Evolutionary conservation across 805 yeast genomes (phyloP).

Genomic region (Grigorovia transvaalensis): DNA sequence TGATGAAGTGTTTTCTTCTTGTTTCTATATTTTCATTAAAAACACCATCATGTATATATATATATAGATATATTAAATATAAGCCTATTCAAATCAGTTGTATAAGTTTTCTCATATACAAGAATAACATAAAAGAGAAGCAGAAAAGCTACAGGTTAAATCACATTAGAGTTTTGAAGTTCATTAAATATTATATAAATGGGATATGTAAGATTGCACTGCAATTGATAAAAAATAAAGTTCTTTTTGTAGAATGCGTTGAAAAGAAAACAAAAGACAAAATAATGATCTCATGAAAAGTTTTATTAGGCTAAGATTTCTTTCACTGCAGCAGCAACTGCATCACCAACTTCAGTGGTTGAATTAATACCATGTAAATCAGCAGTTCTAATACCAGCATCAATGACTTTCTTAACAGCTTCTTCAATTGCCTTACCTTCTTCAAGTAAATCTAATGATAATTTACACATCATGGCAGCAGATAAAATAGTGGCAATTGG

Average conservation of each 20-base stretch:
- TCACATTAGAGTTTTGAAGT: background rate
- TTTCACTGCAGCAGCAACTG: slow-evolving; percentile 66
- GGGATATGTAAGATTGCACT: background rate
- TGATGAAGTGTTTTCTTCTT: too few species aligned
- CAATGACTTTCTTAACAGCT: slow-evolving; percentile 79
- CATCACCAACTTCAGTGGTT: slow-evolving; percentile 91
- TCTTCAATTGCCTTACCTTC: slow-evolving; percentile 84
- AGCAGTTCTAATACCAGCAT: slow-evolving; percentile 78
- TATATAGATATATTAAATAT: too few species aligned
- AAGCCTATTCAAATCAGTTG: background rate
- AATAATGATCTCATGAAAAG: too few species aligned
- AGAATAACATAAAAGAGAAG: too few species aligned
- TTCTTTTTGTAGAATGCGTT: background rate
- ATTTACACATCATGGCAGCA: slow-evolving; percentile 93
- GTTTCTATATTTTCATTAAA: too few species aligned
- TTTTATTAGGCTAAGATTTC: slow-evolving; percentile 32
- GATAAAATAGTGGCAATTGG: slow-evolving; percentile 93
- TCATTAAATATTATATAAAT: background rate
- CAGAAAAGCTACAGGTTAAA: too few species aligned
- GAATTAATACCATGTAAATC: slow-evolving; percentile 75
- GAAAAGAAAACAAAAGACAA: background rate
- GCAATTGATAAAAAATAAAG: background rate
- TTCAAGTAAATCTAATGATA: slow-evolving; percentile 69
- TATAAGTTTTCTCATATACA: too few species aligned
- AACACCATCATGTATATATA: background rate